Percentiles rank a stretch among this genome's conserved stretches.
Evolutionary conservation across 768 basidiomycete genomes (phyloP).

Genomic region (Lactarius psammicola): DNA sequence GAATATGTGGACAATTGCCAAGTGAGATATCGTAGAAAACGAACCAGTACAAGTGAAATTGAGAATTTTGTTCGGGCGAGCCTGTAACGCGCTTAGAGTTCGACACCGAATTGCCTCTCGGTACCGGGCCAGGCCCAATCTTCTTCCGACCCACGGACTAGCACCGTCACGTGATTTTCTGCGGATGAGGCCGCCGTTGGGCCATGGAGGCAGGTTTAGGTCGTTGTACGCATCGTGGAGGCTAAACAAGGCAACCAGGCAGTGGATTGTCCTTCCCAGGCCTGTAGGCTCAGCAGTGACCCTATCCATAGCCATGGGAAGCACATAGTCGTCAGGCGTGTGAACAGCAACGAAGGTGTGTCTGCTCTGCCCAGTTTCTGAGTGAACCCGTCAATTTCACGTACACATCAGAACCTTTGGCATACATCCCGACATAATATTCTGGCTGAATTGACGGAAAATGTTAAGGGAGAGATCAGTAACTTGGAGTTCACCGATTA

Average conservation of each 20-base stretch:
- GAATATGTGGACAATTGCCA: background rate
- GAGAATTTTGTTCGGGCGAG: background rate
- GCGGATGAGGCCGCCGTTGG: background rate
- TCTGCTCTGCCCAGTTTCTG: slow-evolving; percentile 11
- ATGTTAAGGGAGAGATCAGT: slow-evolving; percentile 16
- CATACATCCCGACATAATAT: slow-evolving; percentile 1
- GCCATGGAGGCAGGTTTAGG: slow-evolving; percentile 19
- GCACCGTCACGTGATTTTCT: background rate
- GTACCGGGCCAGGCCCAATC: background rate
- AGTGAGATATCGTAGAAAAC: too few species aligned
- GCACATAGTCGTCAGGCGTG: slow-evolving; percentile 10
- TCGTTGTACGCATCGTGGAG: slow-evolving; percentile 3
- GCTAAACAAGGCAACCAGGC: slow-evolving; percentile 14
- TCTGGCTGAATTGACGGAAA: slow-evolving; percentile 17
- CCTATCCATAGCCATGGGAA: slow-evolving; percentile 11
- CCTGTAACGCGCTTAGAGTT: too few species aligned
- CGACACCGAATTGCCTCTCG: background rate
- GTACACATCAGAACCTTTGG: slow-evolving; percentile 2
- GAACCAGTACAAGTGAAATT: background rate
- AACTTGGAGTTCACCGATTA: slow-evolving; percentile 12
- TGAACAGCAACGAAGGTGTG: background rate
- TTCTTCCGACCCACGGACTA: background rate
- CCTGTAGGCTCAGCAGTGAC: slow-evolving; percentile 2
- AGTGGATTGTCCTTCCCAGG: slow-evolving; percentile 13
- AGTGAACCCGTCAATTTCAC: background rate